Evolutionary conservation across 2,329 filamentous ascomycete species (phyloP), one percentile per base, ranked within the genome.

Genomic region (Colletotrichum sp.): DNA sequence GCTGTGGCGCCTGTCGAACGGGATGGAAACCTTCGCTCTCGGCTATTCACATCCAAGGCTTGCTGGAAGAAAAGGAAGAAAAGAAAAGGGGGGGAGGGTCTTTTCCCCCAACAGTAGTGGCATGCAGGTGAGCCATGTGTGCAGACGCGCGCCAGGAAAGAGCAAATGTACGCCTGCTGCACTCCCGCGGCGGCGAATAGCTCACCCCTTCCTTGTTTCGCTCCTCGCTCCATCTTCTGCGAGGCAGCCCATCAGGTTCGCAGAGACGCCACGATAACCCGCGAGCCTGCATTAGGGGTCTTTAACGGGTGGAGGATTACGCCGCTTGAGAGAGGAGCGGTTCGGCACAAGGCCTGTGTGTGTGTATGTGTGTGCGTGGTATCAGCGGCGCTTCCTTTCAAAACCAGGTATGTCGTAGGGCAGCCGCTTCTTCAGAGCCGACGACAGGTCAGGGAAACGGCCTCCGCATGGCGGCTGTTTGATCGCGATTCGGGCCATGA

Each of bases 381-480:
- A 22, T 25, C 19, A 8, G 25, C 63, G 63, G 63, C 63, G 63
- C 64, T 67, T 59, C 34, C 59, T 34, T n/a, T 25, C 30, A 15
- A 25, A 67, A 44, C 8, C 22, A 61, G 59, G 55, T 13, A 49
- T 57, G 29, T 39, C 39, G 69, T 34, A 36, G 69, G 69, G 69
- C 36, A 39, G 59, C 44, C 30, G 49, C 71, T 34, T 69, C n/a
- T 59, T 27, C 49, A 72, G 44, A 16, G 11, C 64, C 64, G 44
- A 59, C 64, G 73, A 73, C 61, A 75, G 49, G 61, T 77, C 66
- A 72, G 71, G 27, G 25, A 61, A 76, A 55, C 55, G 25, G 22
- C 30, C 29, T 66, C 66, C 66, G 72, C 59, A 71, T 67, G 66
- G 66, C 61, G 67, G 66, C 71, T 75, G 66, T 75, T 77, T 55